Evolutionary conservation across 805 yeast genomes (phyloP), one percentile per base, ranked within the genome.

Genomic region (Wickerhamiella occidentalis): DNA sequence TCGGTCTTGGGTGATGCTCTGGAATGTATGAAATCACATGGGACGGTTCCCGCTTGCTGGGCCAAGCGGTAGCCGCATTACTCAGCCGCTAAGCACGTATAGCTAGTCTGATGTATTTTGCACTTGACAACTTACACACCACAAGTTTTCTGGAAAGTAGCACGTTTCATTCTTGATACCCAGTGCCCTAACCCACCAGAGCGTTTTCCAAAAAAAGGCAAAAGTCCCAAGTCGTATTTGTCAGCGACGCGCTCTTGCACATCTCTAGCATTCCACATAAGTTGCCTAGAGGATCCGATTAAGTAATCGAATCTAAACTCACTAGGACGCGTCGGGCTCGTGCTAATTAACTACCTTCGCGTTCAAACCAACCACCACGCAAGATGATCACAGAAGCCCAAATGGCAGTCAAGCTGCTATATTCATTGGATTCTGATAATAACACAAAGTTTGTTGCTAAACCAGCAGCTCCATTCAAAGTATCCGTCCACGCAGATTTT

Each of bases 381-480:
- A 29, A 13, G 38, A 36, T 28, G 40, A 19, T 30, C n/a, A 25
- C 33, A 5, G 48, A 37, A 13, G 18, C 44, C 40, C 23, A 45
- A 23, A 23, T 56, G 40, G 52, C 56, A 11, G 65, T 68, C 48
- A 68, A 68, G 51, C 61, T 68, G 40, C 56, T 67, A 11, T 68
- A 68, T 55, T 65, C 71, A 13, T 60, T 64, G 44, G 67, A 62
- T 52, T 54, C 58, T 49, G 54, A 55, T 15, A 65, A 62, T 38
- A 33, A 55, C 19, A 64, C 63, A 25, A 56, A 60, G 40, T 66
- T 63, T 50, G 56, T 68, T 26, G 69, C 68, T 17, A 68, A 52
- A 48, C 66, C 52, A 22, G 49, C 45, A 4, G 53, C 37, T 15
- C 52, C 40, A 43, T 52, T 45, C 48, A 52, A 28, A 54, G 62